Evolutionary conservation across 441 rosid species (phyloP).

Genomic region (Codiaeum variegatum): DNA sequence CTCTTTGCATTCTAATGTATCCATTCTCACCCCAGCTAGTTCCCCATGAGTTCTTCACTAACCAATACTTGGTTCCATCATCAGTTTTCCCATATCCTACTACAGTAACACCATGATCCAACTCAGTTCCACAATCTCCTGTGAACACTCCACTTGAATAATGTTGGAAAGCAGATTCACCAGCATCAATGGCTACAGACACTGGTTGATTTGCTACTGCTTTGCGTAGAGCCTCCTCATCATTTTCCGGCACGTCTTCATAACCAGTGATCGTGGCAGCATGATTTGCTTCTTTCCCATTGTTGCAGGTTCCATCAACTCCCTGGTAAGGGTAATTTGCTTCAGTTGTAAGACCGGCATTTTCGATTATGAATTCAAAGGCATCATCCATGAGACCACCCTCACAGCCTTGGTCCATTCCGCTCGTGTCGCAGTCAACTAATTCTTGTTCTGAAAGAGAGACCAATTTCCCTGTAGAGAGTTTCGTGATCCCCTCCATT

Average conservation of each 20-base stretch:
- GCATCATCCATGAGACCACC: constrained; percentile 76
- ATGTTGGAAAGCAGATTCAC: constrained; percentile 59
- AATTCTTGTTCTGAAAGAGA: constrained; percentile 69
- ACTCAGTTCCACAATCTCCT: constrained; percentile 59
- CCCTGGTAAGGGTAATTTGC: constrained; percentile 48
- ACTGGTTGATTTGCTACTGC: constrained; percentile 72
- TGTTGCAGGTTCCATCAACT: constrained; percentile 38
- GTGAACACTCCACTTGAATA: constrained; percentile 71
- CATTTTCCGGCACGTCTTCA: constrained; percentile 53
- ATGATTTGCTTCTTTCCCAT: constrained; percentile 20
- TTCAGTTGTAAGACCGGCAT: constrained; percentile 58
- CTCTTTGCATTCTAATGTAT: constrained; percentile 66
- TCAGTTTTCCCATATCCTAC: constrained; percentile 64
- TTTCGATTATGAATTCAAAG: constrained; percentile 57
- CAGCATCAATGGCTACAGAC: constrained; percentile 69
- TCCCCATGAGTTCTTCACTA: constrained; percentile 84
- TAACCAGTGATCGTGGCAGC: constrained; percentile 55
- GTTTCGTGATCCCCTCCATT: constrained; percentile 65
- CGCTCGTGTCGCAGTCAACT: constrained; percentile 64
- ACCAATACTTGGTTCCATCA: constrained; percentile 64
- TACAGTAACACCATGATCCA: constrained; percentile 63
- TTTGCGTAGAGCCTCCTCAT: constrained; percentile 51
- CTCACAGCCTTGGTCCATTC: constrained; percentile 58
- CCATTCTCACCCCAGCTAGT: constrained; percentile 76
- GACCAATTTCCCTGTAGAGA: constrained; percentile 46